Evolutionary conservation across 345 rosid species (phyloP), one percentile per base, ranked within the genome.

Genomic region (Trapa incisa): DNA sequence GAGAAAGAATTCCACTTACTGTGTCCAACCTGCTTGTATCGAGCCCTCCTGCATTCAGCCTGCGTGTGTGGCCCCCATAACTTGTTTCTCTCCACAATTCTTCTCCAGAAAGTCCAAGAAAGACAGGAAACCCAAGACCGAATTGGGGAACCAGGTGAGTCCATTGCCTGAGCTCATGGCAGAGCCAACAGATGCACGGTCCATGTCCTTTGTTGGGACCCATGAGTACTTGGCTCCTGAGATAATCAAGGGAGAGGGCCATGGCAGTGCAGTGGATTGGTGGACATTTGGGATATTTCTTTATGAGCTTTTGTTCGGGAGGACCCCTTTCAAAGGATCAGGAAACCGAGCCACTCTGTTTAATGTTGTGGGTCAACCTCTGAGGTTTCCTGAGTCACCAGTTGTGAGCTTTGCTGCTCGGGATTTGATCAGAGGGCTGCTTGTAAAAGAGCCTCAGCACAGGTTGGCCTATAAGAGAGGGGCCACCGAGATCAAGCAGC

Each of bases 251-350:
- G 97, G 98, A 5, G 98, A 89, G 82, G 98, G 96, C 58, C 98
- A 92, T 75, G 98, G 98, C 67, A 89, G 94, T 75, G 98, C 98
- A 16, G 98, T 92, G 32, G 98, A 92, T 74, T 92, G 97, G 98
- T 92, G 98, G 98, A 92, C 96, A 56, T 89, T 78, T 67, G 98
- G 98, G 68, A 92, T 89, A 67, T 89, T 92, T 72, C 75, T 92
- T 9, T 89, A 86, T 58, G 98, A 92, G 70, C 89, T 92, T 65
- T 79, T 92, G 80, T 89, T 84, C 57, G 98, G 98, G 76, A 89
- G 84, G 82, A 92, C 98, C 36, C 98, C 98, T 71, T 92, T 89
- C 72, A 92, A 92, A 73, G 98, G 96, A 48, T 89, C 92, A 6
- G 95, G 92, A 65, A 92, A 92, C 71, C 85, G 96, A 3, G 94